A percentile compares a stretch with the other conserved stretches of the same genome.
Evolutionary conservation across 148 eudicot species (phyloP).

Genomic region (Vaccinium corymbosum): DNA sequence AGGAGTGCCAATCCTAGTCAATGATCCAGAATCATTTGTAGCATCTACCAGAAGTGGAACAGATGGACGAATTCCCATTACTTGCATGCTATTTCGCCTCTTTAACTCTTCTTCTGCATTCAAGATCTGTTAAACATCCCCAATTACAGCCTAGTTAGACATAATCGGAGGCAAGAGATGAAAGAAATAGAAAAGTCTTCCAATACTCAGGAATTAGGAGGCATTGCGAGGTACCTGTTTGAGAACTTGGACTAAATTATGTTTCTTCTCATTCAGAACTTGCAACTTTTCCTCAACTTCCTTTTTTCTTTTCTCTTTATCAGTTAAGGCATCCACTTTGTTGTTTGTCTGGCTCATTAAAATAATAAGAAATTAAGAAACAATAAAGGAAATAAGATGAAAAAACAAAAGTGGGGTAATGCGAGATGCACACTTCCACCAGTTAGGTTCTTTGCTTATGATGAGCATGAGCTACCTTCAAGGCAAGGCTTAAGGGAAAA

Average conservation of each 20-base stretch:
- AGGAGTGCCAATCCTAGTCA: constrained; percentile 70
- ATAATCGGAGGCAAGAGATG: neutral
- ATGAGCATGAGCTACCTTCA: neutral
- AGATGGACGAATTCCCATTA: constrained; percentile 43
- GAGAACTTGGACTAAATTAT: constrained; percentile 75
- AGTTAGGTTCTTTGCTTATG: neutral
- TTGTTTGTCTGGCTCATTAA: constrained; percentile 36
- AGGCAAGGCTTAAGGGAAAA: neutral
- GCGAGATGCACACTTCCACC: neutral
- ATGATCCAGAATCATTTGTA: constrained; percentile 77
- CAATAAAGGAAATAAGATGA: neutral
- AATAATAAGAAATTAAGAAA: constrained; percentile 5
- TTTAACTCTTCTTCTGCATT: constrained; percentile 91
- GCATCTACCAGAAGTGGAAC: constrained; percentile 75
- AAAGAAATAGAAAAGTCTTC: neutral
- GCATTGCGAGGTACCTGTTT: constrained; percentile 48
- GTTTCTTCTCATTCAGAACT: constrained; percentile 69
- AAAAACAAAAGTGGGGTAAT: neutral
- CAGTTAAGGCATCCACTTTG: constrained; percentile 30
- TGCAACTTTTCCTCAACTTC: constrained; percentile 79
- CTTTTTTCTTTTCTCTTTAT: constrained; percentile 56
- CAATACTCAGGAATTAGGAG: neutral
- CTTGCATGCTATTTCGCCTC: constrained; percentile 61
- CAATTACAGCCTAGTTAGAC: constrained; percentile 9
- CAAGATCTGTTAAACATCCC: constrained; percentile 53